phyloP scores from a whole-genome alignment of 2,329 filamentous ascomycete species.

The Curvularia sp. region DNA sequence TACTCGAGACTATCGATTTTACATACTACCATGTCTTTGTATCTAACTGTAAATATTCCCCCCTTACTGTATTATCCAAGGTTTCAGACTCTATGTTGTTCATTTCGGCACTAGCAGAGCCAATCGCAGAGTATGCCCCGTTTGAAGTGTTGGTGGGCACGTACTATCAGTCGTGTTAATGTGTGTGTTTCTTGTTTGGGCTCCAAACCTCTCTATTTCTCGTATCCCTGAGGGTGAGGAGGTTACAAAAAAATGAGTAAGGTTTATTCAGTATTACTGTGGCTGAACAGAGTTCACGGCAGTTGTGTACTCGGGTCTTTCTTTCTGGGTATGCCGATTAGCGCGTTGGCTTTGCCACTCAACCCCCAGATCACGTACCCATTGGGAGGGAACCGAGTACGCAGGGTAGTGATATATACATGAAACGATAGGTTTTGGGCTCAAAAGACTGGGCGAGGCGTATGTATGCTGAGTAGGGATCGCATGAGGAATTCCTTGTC shows the following conservation, averaged over 20 bases:
- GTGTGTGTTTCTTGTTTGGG: too few relatives aligned
- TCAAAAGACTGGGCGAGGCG: not conserved
- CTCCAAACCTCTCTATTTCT: not conserved
- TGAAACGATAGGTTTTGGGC: not conserved
- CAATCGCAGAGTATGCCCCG: not conserved
- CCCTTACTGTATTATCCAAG: not conserved
- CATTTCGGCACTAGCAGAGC: not conserved
- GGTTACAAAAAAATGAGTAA: not conserved
- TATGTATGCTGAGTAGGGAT: not conserved
- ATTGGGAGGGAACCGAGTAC: not conserved
- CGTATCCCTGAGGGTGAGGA: not conserved
- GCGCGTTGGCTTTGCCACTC: not conserved
- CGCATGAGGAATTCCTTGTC: not conserved
- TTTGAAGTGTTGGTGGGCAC: not conserved
- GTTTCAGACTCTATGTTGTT: not conserved
- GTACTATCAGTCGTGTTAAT: too few relatives aligned
- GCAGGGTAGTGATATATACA: not conserved
- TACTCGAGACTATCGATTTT: too few relatives aligned
- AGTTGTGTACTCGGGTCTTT: not conserved
- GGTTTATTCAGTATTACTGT: not conserved
- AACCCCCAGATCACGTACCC: not conserved
- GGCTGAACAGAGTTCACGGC: not conserved
- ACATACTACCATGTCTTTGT: too few relatives aligned
- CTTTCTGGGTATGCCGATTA: not conserved
- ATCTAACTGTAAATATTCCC: not conserved